phyloP scores from a whole-genome alignment of 202 grass and related monocot genomes.

The Hordeum pubiflorum region DNA sequence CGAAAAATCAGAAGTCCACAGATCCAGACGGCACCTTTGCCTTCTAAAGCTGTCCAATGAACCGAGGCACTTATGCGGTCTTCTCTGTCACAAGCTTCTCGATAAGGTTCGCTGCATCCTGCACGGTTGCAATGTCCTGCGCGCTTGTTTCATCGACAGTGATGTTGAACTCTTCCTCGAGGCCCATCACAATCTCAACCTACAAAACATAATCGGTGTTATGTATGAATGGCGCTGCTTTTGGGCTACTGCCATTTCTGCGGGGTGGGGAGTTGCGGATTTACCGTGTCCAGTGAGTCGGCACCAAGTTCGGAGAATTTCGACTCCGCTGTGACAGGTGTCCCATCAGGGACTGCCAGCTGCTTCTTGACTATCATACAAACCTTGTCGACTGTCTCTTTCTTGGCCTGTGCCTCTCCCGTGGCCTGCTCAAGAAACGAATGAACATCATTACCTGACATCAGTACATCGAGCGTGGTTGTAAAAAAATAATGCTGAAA shows the following conservation, averaged over 20 bases:
- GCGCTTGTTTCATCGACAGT: constrained; percentile 60
- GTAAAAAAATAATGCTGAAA: not conserved
- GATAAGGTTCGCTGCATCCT: constrained; percentile 64
- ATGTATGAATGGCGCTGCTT: not conserved
- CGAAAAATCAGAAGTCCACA: not conserved
- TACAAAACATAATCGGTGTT: constrained; percentile 13
- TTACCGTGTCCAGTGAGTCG: constrained; percentile 88
- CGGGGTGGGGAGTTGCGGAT: not conserved
- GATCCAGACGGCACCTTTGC: not conserved
- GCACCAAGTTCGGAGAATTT: constrained; percentile 83
- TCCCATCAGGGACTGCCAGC: constrained; percentile 44
- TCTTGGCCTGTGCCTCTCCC: constrained; percentile 61
- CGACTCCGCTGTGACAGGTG: constrained; percentile 44
- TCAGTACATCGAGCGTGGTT: not conserved
- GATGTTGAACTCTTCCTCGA: constrained; percentile 63
- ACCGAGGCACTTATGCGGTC: not conserved
- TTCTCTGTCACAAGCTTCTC: constrained; percentile 48
- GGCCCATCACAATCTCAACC: constrained; percentile 85
- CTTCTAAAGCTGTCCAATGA: not conserved
- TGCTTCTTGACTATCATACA: constrained; percentile 75
- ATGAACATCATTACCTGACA: not conserved
- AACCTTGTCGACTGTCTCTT: constrained; percentile 81
- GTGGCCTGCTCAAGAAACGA: constrained; percentile 51
- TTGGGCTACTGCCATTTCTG: not conserved
- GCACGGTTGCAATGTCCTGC: constrained; percentile 55